These are phyloP conservation scores for Bipolaris bicolor DNA, from an alignment of 2,329 filamentous ascomycete genomes.

Conservation along the genomic window DNA sequence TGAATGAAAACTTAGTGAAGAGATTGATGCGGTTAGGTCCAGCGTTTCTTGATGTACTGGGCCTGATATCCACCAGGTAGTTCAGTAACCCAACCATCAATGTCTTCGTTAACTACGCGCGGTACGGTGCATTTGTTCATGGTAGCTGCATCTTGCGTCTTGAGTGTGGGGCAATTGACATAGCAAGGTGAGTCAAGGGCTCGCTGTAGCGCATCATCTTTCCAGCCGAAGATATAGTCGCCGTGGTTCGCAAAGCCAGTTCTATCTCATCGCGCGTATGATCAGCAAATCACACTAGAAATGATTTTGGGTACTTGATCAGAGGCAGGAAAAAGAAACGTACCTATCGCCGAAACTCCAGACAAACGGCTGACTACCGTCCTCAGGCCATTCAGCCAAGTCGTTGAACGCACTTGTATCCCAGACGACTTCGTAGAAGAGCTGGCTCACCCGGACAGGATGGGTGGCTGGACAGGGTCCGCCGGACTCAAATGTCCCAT, in stretches of 20 bases:
- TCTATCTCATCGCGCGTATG: slow-evolving; percentile 10
- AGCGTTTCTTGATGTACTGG: slow-evolving; percentile 24
- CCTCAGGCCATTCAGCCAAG: slow-evolving; percentile 28
- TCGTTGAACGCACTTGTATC: slow-evolving; percentile 47
- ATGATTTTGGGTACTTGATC: too few species aligned
- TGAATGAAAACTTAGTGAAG: background rate
- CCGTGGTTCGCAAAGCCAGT: slow-evolving; percentile 59
- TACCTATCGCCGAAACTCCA: slow-evolving; percentile 48
- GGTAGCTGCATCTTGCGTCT: slow-evolving; percentile 52
- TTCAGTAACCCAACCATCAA: slow-evolving; percentile 48
- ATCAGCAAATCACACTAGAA: too few species aligned
- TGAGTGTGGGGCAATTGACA: slow-evolving; percentile 52
- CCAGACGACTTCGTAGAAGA: slow-evolving; percentile 38
- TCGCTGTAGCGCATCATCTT: slow-evolving; percentile 56
- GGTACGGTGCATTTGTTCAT: slow-evolving; percentile 57
- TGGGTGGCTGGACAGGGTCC: slow-evolving; percentile 60
- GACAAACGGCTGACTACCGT: slow-evolving; percentile 42
- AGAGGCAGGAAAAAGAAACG: background rate
- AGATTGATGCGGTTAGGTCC: slow-evolving; percentile 9
- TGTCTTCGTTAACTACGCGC: slow-evolving; percentile 56
- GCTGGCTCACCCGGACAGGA: slow-evolving; percentile 45
- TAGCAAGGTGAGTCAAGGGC: slow-evolving; percentile 44
- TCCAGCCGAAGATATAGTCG: slow-evolving; percentile 61
- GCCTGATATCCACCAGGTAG: slow-evolving; percentile 26
- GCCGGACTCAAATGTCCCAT: slow-evolving; percentile 29